Base-by-base conservation (phyloP, 306 rosid genomes). In the Quercus alba region DNA sequence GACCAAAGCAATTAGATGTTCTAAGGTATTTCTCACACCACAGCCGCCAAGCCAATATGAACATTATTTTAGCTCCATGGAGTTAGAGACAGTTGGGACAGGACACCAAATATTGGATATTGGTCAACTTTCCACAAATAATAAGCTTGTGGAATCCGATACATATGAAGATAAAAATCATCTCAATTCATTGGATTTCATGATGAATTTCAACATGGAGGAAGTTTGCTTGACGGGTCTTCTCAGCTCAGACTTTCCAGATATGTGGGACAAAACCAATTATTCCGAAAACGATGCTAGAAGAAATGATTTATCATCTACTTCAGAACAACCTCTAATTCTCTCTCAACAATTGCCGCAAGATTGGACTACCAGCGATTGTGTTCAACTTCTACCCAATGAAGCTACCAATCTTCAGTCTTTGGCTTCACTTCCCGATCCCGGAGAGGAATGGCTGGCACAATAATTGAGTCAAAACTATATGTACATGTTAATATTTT, bases 1-100 rank as follows among this genome's bases (percentile, higher is more conserved):
- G 66, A 76, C 87, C 74, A 85, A 88, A 17, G 86, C 91, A 49
- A 73, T 79, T 5, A 88, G 83, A 67, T 88, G 86, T 62, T 76
- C 87, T 1, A 85, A 81, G 72, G 54, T 77, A 3, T 23, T 85
- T 75, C 23, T 80, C 52, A 58, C 61, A 67, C 68, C 86, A 20
- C 67, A 17, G n/a, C 80, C 78, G n/a, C 80, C 78, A 44, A 30
- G 66, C 3, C 49, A 85, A 4, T 10, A 11, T 23, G 30, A 61
- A 61, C 33, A 61, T 4, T 12, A 10, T 61, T 10, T 12, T 13
- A 26, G 5, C 33, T 10, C 67, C 33, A 12, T 1, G 13, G 17
- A 25, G 30, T 12, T 26, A 1, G 30, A 13, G 12, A 2, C 26
- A n/a, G 23, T 4, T 3, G 15, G 72, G 52, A 21, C 21, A 67